Conservation (phyloP, 306 rosid species). For the Medicago ruthenica region DNA sequence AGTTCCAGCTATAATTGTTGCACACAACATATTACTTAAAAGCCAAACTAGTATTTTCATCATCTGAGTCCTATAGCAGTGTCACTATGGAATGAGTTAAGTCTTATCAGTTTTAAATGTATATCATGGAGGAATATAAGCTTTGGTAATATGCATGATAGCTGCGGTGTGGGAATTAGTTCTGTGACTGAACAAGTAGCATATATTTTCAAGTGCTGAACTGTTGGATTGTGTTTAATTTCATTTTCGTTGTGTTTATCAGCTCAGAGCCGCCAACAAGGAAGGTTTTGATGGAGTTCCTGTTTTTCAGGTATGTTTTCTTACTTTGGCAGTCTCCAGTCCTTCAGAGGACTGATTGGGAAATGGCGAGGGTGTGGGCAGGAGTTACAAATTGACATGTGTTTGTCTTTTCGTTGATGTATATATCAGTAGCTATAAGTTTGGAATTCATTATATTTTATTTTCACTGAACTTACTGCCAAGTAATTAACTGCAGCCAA, state of each 20-base stretch:
- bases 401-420: neutral
- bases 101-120: constrained; percentile 4
- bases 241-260: constrained; percentile 35
- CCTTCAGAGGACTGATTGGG: constrained; percentile 24
- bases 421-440: constrained; percentile 28
- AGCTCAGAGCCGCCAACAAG: constrained; percentile 71
- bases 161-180: constrained; percentile 18
- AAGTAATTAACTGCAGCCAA: constrained; percentile 4
- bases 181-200: neutral
- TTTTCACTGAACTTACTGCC: constrained; percentile 12
- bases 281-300: constrained; percentile 95
- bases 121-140: constrained; percentile 15
- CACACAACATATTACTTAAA: neutral
- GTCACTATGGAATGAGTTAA: constrained; percentile 14
- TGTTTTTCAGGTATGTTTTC: constrained; percentile 79
- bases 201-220: constrained; percentile 23
- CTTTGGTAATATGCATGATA: constrained; percentile 8
- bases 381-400: constrained; percentile 1
- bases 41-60: neutral
- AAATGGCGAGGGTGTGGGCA: constrained; percentile 3
- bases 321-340: constrained; percentile 34
- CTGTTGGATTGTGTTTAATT: constrained; percentile 34
- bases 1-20: constrained; percentile 39
- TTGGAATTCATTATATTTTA: constrained; percentile 7
- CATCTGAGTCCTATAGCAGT: neutral